Evolutionary conservation across 78 protist genomes (phyloP).

Genomic region (Dictyostelium firmibasis): DNA sequence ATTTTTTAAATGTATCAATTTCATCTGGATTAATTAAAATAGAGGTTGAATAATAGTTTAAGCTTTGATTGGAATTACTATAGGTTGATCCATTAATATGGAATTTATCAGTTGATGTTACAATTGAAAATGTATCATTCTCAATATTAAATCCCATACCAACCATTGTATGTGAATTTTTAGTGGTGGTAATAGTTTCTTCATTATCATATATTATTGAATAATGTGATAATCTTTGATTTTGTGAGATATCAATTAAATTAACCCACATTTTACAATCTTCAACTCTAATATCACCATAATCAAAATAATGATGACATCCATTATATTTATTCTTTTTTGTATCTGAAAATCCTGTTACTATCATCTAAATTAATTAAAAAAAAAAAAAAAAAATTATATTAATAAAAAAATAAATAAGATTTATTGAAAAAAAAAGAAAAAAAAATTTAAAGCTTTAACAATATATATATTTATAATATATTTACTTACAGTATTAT

Average conservation of each 20-base stretch:
- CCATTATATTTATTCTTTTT: neutral
- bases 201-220: neutral
- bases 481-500: neutral
- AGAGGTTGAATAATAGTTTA: neutral
- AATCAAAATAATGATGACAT: slow-evolving; percentile 3
- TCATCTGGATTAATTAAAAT: neutral
- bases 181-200: neutral
- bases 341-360: neutral
- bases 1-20: neutral
- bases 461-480: too few relatives aligned
- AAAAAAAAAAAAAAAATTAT: neutral
- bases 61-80: neutral
- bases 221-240: neutral
- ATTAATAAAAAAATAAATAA: neutral
- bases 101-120: neutral
- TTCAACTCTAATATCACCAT: neutral
- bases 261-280: slow-evolving; percentile 6
- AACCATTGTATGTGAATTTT: neutral
- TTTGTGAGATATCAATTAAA: neutral
- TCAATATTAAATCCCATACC: neutral
- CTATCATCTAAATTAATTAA: neutral
- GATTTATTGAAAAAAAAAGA: too few relatives aligned
- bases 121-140: neutral
- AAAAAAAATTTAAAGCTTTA: too few relatives aligned
- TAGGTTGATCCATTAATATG: neutral